These are phyloP conservation scores for Pichia norvegensis DNA, from an alignment of 1,139 yeast genomes.

Conservation along the genomic window DNA sequence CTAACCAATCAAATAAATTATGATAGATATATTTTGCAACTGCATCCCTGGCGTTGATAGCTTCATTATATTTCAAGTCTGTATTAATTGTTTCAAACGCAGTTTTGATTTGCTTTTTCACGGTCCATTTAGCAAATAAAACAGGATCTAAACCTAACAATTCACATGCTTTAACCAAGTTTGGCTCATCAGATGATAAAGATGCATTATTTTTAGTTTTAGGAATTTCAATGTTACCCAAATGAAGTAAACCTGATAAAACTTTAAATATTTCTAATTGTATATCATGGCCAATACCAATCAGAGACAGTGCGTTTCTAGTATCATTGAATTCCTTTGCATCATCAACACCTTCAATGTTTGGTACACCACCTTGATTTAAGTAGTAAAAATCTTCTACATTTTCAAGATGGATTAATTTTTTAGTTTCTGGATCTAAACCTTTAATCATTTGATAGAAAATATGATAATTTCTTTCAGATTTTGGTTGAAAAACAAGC, in stretches of 20 bases:
- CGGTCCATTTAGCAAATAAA: constrained; percentile 82
- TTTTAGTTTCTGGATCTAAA: constrained; percentile 51
- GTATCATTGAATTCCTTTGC: constrained; percentile 68
- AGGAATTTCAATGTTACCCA: constrained; percentile 86
- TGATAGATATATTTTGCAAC: constrained; percentile 92
- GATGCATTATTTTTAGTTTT: constrained; percentile 83
- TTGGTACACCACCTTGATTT: constrained; percentile 81
- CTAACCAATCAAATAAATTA: constrained; percentile 93
- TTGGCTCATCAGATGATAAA: constrained; percentile 80
- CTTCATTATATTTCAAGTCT: constrained; percentile 76
- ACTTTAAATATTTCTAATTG: constrained; percentile 70
- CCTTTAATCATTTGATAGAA: constrained; percentile 89
- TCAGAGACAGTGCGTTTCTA: constrained; percentile 63
- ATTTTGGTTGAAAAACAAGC: constrained; percentile 82
- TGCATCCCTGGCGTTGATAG: constrained; percentile 89
- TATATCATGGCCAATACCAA: constrained; percentile 57
- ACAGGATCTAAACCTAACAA: constrained; percentile 73
- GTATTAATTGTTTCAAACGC: constrained; percentile 87
- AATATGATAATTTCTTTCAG: constrained; percentile 91
- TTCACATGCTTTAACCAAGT: constrained; percentile 73
- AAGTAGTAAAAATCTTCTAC: constrained; percentile 73
- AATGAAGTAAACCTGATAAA: constrained; percentile 82
- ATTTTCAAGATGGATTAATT: constrained; percentile 49
- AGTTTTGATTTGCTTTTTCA: constrained; percentile 88
- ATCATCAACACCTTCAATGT: constrained; percentile 76